Base-by-base conservation (phyloP, 2,329 filamentous ascomycete genomes). In the Alternaria conjuncta region DNA sequence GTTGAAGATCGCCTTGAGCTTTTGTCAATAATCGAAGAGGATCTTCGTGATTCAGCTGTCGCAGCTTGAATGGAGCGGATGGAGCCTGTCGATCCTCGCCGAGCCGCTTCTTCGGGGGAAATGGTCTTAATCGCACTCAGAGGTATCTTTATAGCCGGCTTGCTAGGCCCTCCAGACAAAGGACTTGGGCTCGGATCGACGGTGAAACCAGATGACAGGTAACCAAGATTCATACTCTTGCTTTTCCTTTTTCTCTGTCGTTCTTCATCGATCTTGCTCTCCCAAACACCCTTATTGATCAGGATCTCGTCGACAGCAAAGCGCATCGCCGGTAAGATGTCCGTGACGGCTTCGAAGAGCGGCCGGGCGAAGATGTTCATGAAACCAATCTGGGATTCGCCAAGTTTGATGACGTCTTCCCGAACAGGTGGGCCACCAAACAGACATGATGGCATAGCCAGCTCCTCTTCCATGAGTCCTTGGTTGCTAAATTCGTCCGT, bases 301-400 rank as follows among this genome's bases (percentile, higher is more conserved):
- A 92, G 85, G 23, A 98, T 89, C 79, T 97, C 93, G 25, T 92
- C 88, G 12, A 96, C 90, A 12, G 91, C 92, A 79, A 96, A 97
- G 55, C 86, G 84, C 89, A 98, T 92, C 21, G 87, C 88, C 2
- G 96, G 94, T 74, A 98, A 86, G 36, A 98, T 87, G 71, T 96
- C 92, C 28, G 92, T 89, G 8, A 98, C 90, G 8, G 92, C 92
- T 75, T 94, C 89, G 76, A 99, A 99, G 0, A 99, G 86, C 1
- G 96, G 96, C 53, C 94, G 89, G 15, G 95, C 96, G 78, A 98
- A 98, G 72, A 97, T 88, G 69, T 93, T 96, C 92, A 98, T 97
- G 81, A 99, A 99, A 23, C 93, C 91, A 58, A 97, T 91, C 80
- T 99, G 96, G 8, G 94, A 92, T 70, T 92, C 93, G 67, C 89